Evolutionary conservation across 805 yeast species (phyloP).

Genomic region (Candida awuae): DNA sequence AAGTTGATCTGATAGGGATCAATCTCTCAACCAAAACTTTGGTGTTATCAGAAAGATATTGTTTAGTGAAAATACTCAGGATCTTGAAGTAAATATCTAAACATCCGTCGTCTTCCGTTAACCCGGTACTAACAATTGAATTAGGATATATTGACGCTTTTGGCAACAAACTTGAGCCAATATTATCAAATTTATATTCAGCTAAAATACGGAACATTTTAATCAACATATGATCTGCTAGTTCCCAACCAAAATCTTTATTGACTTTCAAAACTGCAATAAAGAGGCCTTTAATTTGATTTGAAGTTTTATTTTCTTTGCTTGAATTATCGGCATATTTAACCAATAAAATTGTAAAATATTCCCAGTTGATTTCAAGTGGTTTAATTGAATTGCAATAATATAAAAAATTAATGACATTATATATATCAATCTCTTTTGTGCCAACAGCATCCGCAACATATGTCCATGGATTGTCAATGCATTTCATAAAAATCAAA

Average conservation of each 20-base stretch:
- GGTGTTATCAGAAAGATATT: constrained; percentile 12
- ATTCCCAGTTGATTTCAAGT: constrained; percentile 27
- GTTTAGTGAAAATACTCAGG: constrained; percentile 18
- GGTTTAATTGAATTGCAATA: constrained; percentile 19
- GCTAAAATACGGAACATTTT: constrained; percentile 24
- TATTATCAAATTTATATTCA: constrained; percentile 23
- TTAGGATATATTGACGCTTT: constrained; percentile 11
- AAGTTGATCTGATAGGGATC: constrained; percentile 27
- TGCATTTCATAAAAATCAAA: constrained; percentile 14
- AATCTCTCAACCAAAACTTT: constrained; percentile 26
- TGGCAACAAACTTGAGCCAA: constrained; percentile 13
- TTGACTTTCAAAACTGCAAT: constrained; percentile 17
- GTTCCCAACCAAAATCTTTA: constrained; percentile 22
- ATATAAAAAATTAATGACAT: constrained; percentile 21
- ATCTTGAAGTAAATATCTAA: constrained; percentile 27
- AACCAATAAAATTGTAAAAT: constrained; percentile 12
- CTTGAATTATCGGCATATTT: not conserved
- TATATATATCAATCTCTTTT: constrained; percentile 8
- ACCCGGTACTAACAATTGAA: constrained; percentile 10
- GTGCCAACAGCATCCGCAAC: constrained; percentile 14
- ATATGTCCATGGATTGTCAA: constrained; percentile 23
- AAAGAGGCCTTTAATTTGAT: constrained; percentile 15
- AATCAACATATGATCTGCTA: constrained; percentile 26
- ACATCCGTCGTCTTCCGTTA: constrained; percentile 22
- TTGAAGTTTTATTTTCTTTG: not conserved